Percentiles rank a stretch among this genome's conserved stretches.
These are phyloP conservation scores for Incumbomyces delicatus DNA, from an alignment of 2,329 filamentous ascomycete species.

Conservation along the genomic window DNA sequence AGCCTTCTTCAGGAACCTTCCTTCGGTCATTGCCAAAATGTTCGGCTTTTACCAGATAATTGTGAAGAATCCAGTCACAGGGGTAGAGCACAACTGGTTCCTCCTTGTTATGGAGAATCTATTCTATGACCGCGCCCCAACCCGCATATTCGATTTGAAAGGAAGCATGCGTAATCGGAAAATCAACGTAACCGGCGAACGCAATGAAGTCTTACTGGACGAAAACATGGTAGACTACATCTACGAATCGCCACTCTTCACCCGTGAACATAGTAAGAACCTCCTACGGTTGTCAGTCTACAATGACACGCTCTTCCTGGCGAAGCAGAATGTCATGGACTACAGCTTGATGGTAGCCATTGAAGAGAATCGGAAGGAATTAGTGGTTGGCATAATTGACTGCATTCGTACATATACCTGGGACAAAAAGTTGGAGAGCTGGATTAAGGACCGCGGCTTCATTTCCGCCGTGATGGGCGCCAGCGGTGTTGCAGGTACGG, in stretches of 20 bases:
- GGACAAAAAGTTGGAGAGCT: slow-evolving; percentile 99
- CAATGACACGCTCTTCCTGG: slow-evolving; percentile 94
- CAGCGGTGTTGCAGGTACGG: slow-evolving; percentile 28
- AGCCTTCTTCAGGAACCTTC: slow-evolving; percentile 86
- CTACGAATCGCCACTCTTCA: slow-evolving; percentile 91
- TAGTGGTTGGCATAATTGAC: slow-evolving; percentile 96
- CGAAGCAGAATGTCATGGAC: slow-evolving; percentile 96
- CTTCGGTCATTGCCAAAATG: slow-evolving; percentile 98
- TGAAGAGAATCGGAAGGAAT: slow-evolving; percentile 77
- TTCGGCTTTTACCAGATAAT: slow-evolving; percentile 95
- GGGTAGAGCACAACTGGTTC: slow-evolving; percentile 89
- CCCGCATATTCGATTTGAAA: slow-evolving; percentile 89
- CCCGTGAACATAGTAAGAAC: slow-evolving; percentile 92
- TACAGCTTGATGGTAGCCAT: slow-evolving; percentile 98
- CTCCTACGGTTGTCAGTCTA: slow-evolving; percentile 83
- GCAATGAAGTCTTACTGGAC: slow-evolving; percentile 90
- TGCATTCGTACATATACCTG: slow-evolving; percentile 98
- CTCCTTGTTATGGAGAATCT: slow-evolving; percentile 94
- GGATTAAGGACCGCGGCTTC: slow-evolving; percentile 95
- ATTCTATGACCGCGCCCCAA: slow-evolving; percentile 88
- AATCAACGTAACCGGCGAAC: slow-evolving; percentile 88
- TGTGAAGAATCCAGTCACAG: slow-evolving; percentile 88
- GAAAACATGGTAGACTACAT: slow-evolving; percentile 99
- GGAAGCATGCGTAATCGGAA: slow-evolving; percentile 98
- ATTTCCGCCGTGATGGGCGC: slow-evolving; percentile 23